A percentile compares a stretch with the other conserved stretches of the same genome.
Conservation (phyloP, 768 basidiomycete genomes). For the Sistotremastrum niveocremeum region DNA sequence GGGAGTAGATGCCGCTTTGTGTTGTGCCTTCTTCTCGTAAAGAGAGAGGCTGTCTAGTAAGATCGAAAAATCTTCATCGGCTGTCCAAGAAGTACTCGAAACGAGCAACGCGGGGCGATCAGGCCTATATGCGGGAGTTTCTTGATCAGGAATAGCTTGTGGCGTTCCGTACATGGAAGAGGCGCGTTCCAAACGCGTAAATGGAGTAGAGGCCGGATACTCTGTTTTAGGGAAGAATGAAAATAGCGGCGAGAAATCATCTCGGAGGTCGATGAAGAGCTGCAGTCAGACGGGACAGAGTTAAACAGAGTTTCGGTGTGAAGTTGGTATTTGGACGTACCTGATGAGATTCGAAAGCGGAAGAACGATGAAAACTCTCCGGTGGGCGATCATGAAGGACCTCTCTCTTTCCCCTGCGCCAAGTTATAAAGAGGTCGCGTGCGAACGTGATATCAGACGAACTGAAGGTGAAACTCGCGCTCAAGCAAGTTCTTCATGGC, state of each 20-base stretch:
- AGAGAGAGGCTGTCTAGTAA: conserved; percentile 58
- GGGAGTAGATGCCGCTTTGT: conserved; percentile 3
- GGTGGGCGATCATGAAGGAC: conserved; percentile 89
- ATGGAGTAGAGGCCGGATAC: conserved; percentile 44
- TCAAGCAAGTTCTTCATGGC: conserved; percentile 70
- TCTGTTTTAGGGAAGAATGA: conserved; percentile 41
- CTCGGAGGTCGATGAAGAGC: conserved; percentile 19
- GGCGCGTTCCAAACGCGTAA: conserved; percentile 34
- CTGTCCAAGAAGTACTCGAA: conserved; percentile 93
- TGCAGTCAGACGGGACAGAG: conserved; percentile 11
- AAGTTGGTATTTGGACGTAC: conserved; percentile 28
- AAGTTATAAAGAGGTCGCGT: conserved; percentile 3
- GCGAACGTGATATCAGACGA: conserved; percentile 15
- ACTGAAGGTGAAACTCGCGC: conserved; percentile 68
- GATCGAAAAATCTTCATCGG: conserved; percentile 88
- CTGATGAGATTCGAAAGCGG: conserved; percentile 62
- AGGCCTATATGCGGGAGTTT: conserved; percentile 36
- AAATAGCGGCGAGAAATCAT: not conserved
- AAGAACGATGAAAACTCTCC: conserved; percentile 60
- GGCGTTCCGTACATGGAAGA: conserved; percentile 5
- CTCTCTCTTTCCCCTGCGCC: conserved; percentile 54
- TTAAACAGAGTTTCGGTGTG: conserved; percentile 17
- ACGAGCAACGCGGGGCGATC: conserved; percentile 81
- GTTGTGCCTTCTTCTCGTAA: conserved; percentile 51
- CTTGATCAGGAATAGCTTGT: conserved; percentile 6